Base-by-base conservation (phyloP, 1,284 basidiomycete species). In the Rhodotorula sp. region DNA sequence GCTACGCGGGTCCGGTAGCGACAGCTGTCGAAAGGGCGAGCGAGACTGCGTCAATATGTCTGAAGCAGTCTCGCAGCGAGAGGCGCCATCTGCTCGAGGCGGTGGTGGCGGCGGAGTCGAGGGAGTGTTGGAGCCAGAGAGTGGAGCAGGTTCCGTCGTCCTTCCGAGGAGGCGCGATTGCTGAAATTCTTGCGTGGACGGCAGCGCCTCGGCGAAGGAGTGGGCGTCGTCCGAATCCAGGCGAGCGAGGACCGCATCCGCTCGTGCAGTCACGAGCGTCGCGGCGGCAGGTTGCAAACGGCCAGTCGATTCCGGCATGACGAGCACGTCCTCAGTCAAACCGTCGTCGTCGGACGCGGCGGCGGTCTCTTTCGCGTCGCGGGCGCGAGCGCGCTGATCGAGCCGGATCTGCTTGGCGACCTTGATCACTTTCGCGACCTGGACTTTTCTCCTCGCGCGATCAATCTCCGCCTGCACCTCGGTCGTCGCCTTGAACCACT, bases 161-260 rank as follows among this genome's bases (percentile, higher is more conserved):
- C n/a, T n/a, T n/a, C n/a, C n/a, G n/a, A n/a, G n/a, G 34, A 34
- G 34, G 5, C 10, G 18, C 0, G 69, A 71, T 5, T 59, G 60
- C 54, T 65, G 67, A 54, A 76, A 70, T 10, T 45, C 48, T 54
- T 76, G 74, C 15, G 74, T 76, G 48, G 69, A 49, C 0, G 66
- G 72, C 0, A 60, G 71, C n/a, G 56, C 62, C 55, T 34, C 26
- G 18, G n/a, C 15, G 26, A 3, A 63, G 31, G n/a, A 8, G 31
- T 52, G 28, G 21, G n/a, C 48, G 26, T 31, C 62, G 45, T 49
- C 45, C 16, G 23, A 38, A 14, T 54, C 34, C 23, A 34, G 21
- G 48, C n/a, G 3, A 15, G 28, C 38, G 34, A 74, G 64, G 8
- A 74, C 18, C 0, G 49, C 62, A 2, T 38, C 48, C 18, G 67